Conservation (phyloP, 495 filamentous ascomycete species). For the Parmelia sp. region DNA sequence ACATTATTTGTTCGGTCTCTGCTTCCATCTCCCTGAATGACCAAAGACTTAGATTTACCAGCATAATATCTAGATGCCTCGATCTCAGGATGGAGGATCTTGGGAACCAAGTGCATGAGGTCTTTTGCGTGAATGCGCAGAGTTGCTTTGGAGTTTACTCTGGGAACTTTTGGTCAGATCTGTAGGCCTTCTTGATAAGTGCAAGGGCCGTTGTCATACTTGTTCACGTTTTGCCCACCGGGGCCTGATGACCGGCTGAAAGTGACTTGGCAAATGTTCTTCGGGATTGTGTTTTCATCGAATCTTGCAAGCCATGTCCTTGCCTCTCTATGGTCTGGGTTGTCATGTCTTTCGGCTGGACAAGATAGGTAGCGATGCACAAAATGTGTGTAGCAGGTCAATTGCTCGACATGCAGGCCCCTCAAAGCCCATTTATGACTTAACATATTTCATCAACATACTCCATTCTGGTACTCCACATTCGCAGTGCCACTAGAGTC, state of each 20-base stretch:
- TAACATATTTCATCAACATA: conserved; percentile 8
- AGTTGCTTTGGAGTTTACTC: conserved; percentile 90
- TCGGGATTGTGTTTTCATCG: conserved; percentile 56
- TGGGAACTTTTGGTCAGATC: conserved; percentile 32
- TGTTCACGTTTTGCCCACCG: conserved; percentile 95
- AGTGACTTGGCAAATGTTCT: conserved; percentile 54
- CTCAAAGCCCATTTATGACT: background rate
- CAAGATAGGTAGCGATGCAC: background rate
- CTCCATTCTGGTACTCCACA: background rate
- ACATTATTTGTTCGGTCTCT: conserved; percentile 62
- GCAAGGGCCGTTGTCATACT: conserved; percentile 51
- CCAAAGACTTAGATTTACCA: conserved; percentile 51
- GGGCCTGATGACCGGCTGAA: conserved; percentile 88
- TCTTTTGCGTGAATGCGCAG: conserved; percentile 54
- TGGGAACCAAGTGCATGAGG: conserved; percentile 59
- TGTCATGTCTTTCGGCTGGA: background rate
- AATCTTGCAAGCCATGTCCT: conserved; percentile 70
- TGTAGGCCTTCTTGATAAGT: background rate
- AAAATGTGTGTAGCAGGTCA: background rate
- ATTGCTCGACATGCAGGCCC: background rate
- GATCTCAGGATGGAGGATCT: conserved; percentile 56
- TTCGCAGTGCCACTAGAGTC: background rate
- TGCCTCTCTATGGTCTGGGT: conserved; percentile 61
- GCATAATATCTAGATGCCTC: conserved; percentile 65
- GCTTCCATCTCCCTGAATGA: conserved; percentile 62